These are phyloP conservation scores for Nakazawaea laoshanensis DNA, from an alignment of 805 yeast species.

Conservation along the genomic window DNA sequence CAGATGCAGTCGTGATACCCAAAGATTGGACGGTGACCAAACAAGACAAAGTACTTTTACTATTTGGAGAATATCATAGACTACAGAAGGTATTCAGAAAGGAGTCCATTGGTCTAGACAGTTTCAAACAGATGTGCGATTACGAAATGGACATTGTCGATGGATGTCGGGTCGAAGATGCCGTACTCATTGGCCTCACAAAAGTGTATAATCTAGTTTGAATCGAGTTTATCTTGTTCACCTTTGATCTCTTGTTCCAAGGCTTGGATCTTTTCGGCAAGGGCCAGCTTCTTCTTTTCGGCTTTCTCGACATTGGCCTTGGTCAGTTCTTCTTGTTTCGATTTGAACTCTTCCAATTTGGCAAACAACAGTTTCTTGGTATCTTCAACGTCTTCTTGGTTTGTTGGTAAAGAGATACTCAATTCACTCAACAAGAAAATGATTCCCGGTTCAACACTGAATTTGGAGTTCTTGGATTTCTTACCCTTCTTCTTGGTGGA, in stretches of 20 bases:
- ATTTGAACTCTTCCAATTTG: slow-evolving; percentile 60
- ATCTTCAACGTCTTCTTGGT: slow-evolving; percentile 58
- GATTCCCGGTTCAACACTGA: slow-evolving; percentile 73
- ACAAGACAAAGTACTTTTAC: slow-evolving; percentile 33
- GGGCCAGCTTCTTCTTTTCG: slow-evolving; percentile 63
- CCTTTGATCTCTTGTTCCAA: slow-evolving; percentile 8
- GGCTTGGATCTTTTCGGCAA: slow-evolving; percentile 38
- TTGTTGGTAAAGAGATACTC: slow-evolving; percentile 70
- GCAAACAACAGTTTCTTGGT: slow-evolving; percentile 23
- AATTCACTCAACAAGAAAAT: slow-evolving; percentile 71
- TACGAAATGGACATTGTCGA: slow-evolving; percentile 44
- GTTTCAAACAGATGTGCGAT: slow-evolving; percentile 63
- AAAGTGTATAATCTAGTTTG: slow-evolving; percentile 12
- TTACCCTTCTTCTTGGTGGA: slow-evolving; percentile 41
- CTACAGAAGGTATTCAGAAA: slow-evolving; percentile 42
- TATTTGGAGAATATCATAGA: slow-evolving; percentile 59
- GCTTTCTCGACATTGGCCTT: slow-evolving; percentile 68
- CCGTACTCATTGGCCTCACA: slow-evolving; percentile 50
- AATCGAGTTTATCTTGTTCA: neutral
- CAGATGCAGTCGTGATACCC: slow-evolving; percentile 12
- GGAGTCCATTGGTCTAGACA: slow-evolving; percentile 43
- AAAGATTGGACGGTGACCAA: slow-evolving; percentile 7
- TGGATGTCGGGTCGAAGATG: slow-evolving; percentile 64
- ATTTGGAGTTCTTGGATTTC: slow-evolving; percentile 38
- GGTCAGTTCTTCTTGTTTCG: slow-evolving; percentile 76